Percentiles rank a stretch among this genome's conserved stretches.
Evolutionary conservation across 2,329 filamentous ascomycete species (phyloP).

Genomic region (Fusarium protoensiforme): DNA sequence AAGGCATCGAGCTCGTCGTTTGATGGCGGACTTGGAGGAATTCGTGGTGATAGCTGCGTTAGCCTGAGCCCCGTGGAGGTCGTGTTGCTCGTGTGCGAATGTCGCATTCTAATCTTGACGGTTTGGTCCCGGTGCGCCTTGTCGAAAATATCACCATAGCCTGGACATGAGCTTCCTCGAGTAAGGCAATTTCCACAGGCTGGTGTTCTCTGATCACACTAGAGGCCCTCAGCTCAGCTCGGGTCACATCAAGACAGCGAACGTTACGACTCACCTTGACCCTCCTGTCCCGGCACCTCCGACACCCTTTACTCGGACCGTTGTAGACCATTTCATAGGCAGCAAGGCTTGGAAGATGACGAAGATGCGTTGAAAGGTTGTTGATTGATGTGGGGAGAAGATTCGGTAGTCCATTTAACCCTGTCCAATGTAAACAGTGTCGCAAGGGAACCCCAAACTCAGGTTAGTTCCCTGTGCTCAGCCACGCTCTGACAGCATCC

Average conservation of each 20-base stretch:
- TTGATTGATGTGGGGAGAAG: not conserved
- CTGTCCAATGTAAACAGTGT: not conserved
- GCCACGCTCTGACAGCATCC: not conserved
- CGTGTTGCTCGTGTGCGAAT: not conserved
- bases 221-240: not conserved
- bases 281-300: not conserved
- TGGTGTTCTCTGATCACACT: not conserved
- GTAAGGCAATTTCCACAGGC: not conserved
- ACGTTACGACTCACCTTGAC: not conserved
- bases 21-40: not conserved
- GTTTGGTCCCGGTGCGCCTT: not conserved
- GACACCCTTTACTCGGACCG: not conserved
- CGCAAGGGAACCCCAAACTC: not conserved
- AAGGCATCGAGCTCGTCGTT: not conserved
- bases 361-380: not conserved
- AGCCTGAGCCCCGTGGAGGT: not conserved
- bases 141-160: not conserved
- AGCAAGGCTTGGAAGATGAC: not conserved
- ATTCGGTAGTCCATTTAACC: not conserved
- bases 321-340: not conserved
- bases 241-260: not conserved
- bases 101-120: not conserved
- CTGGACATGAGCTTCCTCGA: not conserved
- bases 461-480: not conserved
- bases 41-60: not conserved